Base-by-base conservation (phyloP, 805 yeast species). In the Ogataea pilisensis region DNA sequence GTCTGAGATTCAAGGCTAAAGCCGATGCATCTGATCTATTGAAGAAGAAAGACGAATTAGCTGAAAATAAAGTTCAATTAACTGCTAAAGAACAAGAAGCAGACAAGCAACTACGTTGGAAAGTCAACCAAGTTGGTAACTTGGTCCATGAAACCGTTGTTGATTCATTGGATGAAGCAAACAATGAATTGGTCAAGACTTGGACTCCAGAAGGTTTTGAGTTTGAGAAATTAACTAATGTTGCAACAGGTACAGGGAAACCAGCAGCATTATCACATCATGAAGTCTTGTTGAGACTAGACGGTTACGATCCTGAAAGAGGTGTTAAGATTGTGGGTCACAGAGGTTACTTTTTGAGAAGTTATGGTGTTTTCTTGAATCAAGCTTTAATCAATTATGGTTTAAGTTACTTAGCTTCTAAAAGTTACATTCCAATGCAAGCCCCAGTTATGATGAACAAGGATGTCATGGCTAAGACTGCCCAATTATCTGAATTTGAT, bases 361-460 rank as follows among this genome's bases (percentile, higher is more conserved):
- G 84, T 64, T 85, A 80, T 58, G 99, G 99, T 71, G 99, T 93
- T 35, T 93, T 90, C 72, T 78, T 93, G 66, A 93, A 93, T 76
- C 98, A 93, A 73, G 99, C 99, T 33, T 75, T 93, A 65, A 93
- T 93, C 66, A 93, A 90, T 78, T 91, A 90, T 62, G 99, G 99
- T 54, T 77, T 93, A 62, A 73, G 76, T 45, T 90, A 88, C 69
- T 76, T 93, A 64, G 77, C 86, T 49, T 25, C 43, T 16, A 78
- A 82, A 55, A 89, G 82, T 38, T 93, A 88, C 73, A 73, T 74
- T 41, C 95, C 98, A 49, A 75, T 93, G 66, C 99, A 93, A 73
- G 95, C 99, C 13, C 99, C 99, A 43, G 96, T 91, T 34, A 93
- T 93, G 99, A 88, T 93, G 96, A 93, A 93, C 80, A 93, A 93